Conservation (phyloP, 306 rosid genomes). For the Geum urbanum region DNA sequence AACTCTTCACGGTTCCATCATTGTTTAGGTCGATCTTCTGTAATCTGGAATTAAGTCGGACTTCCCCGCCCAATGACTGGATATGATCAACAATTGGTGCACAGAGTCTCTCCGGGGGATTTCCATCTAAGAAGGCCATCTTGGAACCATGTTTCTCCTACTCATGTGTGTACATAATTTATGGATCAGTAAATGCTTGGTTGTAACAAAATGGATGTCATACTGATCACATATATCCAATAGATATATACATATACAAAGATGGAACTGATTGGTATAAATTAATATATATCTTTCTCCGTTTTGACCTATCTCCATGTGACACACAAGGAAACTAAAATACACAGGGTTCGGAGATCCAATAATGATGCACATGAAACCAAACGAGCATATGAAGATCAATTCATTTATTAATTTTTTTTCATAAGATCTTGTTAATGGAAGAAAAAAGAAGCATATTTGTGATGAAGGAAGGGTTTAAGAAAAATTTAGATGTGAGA, state of each 20-base stretch:
- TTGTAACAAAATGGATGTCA: neutral
- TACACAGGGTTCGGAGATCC: neutral
- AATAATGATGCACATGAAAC: slow-evolving; percentile 3
- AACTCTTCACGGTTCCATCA: slow-evolving; percentile 79
- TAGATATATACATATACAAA: slow-evolving; percentile 2
- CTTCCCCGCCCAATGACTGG: slow-evolving; percentile 87
- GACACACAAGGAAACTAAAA: neutral
- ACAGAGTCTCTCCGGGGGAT: slow-evolving; percentile 96
- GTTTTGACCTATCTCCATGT: neutral
- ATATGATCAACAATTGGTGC: slow-evolving; percentile 84
- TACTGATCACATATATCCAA: neutral
- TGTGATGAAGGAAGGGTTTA: neutral
- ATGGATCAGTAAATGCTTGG: slow-evolving; percentile 15
- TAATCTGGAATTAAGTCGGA: slow-evolving; percentile 73
- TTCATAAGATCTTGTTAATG: neutral
- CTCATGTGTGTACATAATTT: slow-evolving; percentile 22
- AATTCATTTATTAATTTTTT: neutral
- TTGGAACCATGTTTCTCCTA: slow-evolving; percentile 98
- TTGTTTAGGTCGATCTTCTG: slow-evolving; percentile 70
- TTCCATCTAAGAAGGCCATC: slow-evolving; percentile 98
- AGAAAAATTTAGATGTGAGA: slow-evolving; percentile 18
- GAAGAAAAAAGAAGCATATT: neutral
- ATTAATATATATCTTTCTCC: neutral
- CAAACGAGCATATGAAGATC: neutral
- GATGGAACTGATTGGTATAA: neutral